These are phyloP conservation scores for Arabidopsis suecica DNA, from an alignment of 345 rosid species.

Conservation along the genomic window DNA sequence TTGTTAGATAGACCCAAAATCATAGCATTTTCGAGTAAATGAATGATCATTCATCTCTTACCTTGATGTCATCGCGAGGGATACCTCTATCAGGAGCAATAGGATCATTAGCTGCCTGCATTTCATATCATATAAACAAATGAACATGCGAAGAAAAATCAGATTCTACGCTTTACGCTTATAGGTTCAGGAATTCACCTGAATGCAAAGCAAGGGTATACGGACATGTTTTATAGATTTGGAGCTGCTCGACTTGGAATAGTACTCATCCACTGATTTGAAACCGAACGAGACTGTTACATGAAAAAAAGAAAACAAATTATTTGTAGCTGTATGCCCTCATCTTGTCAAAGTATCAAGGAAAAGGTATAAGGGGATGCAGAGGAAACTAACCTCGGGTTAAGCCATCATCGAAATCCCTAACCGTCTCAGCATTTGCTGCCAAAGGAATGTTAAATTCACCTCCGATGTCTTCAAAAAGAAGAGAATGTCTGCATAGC, in stretches of 20 bases:
- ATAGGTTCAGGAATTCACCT: conserved; percentile 50
- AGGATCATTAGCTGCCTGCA: conserved; percentile 89
- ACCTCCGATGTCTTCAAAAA: conserved; percentile 86
- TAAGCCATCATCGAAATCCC: conserved; percentile 84
- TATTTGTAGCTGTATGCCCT: not conserved
- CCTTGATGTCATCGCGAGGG: conserved; percentile 86
- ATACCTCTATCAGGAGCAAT: conserved; percentile 89
- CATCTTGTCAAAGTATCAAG: conserved; percentile 4
- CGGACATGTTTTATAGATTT: conserved; percentile 63
- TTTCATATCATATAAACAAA: conserved; percentile 28
- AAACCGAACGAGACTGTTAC: conserved; percentile 90
- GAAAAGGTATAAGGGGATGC: not conserved
- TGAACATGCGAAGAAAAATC: not conserved
- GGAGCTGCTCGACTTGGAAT: conserved; percentile 86
- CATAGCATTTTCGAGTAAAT: not conserved
- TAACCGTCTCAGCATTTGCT: conserved; percentile 77
- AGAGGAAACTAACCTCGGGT: conserved; percentile 63
- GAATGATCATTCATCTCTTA: conserved; percentile 35
- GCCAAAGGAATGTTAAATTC: conserved; percentile 73
- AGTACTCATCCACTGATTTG: conserved; percentile 90
- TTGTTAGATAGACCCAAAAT: conserved; percentile 27
- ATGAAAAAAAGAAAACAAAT: not conserved
- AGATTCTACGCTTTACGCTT: not conserved
- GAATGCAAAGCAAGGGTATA: conserved; percentile 87
- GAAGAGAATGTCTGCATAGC: conserved; percentile 72